Base-by-base conservation (phyloP, 441 rosid genomes). In the Mallotus japonicus region DNA sequence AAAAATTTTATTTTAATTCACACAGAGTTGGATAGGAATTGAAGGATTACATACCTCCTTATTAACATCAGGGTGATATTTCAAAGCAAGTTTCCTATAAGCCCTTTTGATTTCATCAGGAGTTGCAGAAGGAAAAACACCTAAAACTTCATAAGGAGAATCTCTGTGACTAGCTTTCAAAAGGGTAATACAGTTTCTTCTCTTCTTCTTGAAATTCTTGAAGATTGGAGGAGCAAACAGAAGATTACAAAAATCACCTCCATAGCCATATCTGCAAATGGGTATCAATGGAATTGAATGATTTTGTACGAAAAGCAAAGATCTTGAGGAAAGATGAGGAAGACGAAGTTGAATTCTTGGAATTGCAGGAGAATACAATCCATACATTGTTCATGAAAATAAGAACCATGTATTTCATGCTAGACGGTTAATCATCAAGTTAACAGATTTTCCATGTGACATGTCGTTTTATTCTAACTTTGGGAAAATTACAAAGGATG, bases 51-150 rank as follows among this genome's bases (percentile, higher is more conserved):
- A 40, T 75, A 92, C 98, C 98, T 90, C 91, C 79, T 92, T 92
- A 77, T 95, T 95, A 65, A 95, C 96, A 82, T 95, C 98, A 71
- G 99, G 98, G 73, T 95, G 97, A 79, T 82, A 92, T 85, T 89
- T 92, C 74, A 95, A 81, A 82, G 99, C 99, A 77, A 95, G 96
- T 85, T 86, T 95, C 77, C 99, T 85, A 65, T 95, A 95, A 81
- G 99, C 98, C 83, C 88, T 91, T 79, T 95, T 95, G 82, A 95
- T 92, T 71, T 95, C 96, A 74, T 72, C 83, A 22, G 93, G 81
- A 79, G 90, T 82, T 58, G 99, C 91, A 47, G 97, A 84, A 8
- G 91, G 88, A 71, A 97, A 83, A 65, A 92, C 95, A 6, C 93
- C 97, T 69, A 91, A 82, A 51, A 95, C 87, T 77, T 95, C 93